phyloP scores from a whole-genome alignment of 2,329 filamentous ascomycete genomes.

The Cladophialophora immunda region DNA sequence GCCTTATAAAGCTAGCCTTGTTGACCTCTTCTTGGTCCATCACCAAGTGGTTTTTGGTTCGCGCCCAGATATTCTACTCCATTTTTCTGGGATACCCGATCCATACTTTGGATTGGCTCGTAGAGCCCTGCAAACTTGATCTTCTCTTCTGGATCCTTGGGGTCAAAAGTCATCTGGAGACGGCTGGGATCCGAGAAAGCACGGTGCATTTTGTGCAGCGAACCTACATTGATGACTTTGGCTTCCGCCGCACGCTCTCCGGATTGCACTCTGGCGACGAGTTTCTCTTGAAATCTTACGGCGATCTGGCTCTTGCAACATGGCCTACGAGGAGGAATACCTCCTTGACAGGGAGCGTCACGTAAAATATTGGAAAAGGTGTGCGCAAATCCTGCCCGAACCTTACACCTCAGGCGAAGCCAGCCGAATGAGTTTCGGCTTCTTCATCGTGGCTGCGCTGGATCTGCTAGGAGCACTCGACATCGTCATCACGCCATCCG shows the following conservation, averaged over 20 bases:
- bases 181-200: neutral
- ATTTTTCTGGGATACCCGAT: neutral
- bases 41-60: neutral
- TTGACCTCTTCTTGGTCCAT: neutral
- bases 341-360: conserved; percentile 71
- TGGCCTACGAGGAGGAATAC: conserved; percentile 3
- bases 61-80: neutral
- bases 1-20: neutral
- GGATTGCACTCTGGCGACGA: neutral
- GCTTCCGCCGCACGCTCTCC: neutral
- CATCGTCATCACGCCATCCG: conserved; percentile 58
- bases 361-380: conserved; percentile 91
- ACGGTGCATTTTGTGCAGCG: neutral
- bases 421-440: conserved; percentile 86
- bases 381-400: conserved; percentile 78
- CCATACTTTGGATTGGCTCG: neutral
- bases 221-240: neutral
- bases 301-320: neutral
- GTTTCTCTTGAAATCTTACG: neutral
- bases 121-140: neutral
- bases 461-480: conserved; percentile 75
- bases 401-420: conserved; percentile 89
- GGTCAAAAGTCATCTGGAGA: neutral
- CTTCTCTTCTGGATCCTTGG: neutral
- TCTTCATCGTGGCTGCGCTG: conserved; percentile 86